Percentiles rank a stretch among this genome's conserved stretches.
These are phyloP conservation scores for Monosporozyma aerobia DNA, from an alignment of 805 yeast genomes.

Conservation along the genomic window DNA sequence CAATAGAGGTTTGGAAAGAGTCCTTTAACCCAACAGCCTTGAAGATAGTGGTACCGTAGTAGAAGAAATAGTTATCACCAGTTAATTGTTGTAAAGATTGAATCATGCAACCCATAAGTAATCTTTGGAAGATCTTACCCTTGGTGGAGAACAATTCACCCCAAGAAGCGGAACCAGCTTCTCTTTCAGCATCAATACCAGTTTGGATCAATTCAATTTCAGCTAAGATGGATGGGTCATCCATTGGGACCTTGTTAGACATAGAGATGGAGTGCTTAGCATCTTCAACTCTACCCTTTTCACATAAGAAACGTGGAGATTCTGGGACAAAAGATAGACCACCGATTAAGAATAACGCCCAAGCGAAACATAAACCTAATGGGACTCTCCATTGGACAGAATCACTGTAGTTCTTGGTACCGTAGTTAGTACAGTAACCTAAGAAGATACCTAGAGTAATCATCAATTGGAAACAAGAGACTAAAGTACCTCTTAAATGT, in stretches of 20 bases:
- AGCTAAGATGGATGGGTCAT: slow-evolving; percentile 44
- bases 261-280: slow-evolving; percentile 46
- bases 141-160: slow-evolving; percentile 45
- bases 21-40: slow-evolving; percentile 51
- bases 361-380: slow-evolving; percentile 44
- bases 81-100: slow-evolving; percentile 63
- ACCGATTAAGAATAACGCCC: slow-evolving; percentile 30
- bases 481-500: slow-evolving; percentile 39
- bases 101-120: slow-evolving; percentile 43
- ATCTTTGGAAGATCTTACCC: slow-evolving; percentile 32
- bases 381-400: slow-evolving; percentile 71
- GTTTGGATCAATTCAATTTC: slow-evolving; percentile 53
- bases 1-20: slow-evolving; percentile 49
- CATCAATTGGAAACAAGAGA: too few species aligned
- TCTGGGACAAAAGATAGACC: slow-evolving; percentile 50
- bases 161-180: slow-evolving; percentile 37
- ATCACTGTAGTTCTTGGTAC: slow-evolving; percentile 46
- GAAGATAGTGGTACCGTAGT: slow-evolving; percentile 56
- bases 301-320: slow-evolving; percentile 59
- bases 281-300: slow-evolving; percentile 45
- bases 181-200: slow-evolving; percentile 46
- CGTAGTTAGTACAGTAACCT: slow-evolving; percentile 34
- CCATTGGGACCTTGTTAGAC: slow-evolving; percentile 45
- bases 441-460: too few species aligned
- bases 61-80: slow-evolving; percentile 61